Evolutionary conservation across 495 filamentous ascomycete genomes (phyloP).

Genomic region (Oidiodendron maius): DNA sequence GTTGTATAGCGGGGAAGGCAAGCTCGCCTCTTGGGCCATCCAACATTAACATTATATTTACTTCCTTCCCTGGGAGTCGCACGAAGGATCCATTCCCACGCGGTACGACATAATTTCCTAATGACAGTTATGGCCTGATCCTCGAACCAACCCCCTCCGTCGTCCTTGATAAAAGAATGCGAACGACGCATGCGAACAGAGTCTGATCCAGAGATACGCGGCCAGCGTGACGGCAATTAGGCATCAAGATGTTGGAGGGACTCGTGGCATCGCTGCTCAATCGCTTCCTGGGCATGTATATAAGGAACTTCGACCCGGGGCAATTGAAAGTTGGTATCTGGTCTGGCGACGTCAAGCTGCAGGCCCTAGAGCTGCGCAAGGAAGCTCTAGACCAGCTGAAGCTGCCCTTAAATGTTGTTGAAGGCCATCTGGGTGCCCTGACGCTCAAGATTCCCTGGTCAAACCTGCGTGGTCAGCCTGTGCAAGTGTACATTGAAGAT

Average conservation of each 20-base stretch:
- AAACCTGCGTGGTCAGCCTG: slow-evolving; percentile 87
- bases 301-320: slow-evolving; percentile 95
- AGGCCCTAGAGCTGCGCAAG: slow-evolving; percentile 81
- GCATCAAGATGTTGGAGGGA: slow-evolving; percentile 54
- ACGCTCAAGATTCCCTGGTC: slow-evolving; percentile 95
- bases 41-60: neutral
- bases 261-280: slow-evolving; percentile 87
- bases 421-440: slow-evolving; percentile 86
- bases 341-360: slow-evolving; percentile 93
- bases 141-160: neutral
- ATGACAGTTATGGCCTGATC: neutral
- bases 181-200: slow-evolving; percentile 12
- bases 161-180: slow-evolving; percentile 1
- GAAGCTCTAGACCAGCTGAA: slow-evolving; percentile 96
- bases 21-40: neutral
- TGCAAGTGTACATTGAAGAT: slow-evolving; percentile 92
- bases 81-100: neutral
- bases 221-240: slow-evolving; percentile 48
- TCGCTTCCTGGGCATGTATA: slow-evolving; percentile 98
- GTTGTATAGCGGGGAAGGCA: neutral
- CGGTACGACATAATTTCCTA: neutral
- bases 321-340: slow-evolving; percentile 98
- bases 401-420: slow-evolving; percentile 91
- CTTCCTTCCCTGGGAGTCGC: neutral
- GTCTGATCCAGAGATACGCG: slow-evolving; percentile 27